A percentile compares a stretch with the other conserved stretches of the same genome.
Evolutionary conservation across 495 filamentous ascomycete species (phyloP).

Genomic region (Daldinia grandis): DNA sequence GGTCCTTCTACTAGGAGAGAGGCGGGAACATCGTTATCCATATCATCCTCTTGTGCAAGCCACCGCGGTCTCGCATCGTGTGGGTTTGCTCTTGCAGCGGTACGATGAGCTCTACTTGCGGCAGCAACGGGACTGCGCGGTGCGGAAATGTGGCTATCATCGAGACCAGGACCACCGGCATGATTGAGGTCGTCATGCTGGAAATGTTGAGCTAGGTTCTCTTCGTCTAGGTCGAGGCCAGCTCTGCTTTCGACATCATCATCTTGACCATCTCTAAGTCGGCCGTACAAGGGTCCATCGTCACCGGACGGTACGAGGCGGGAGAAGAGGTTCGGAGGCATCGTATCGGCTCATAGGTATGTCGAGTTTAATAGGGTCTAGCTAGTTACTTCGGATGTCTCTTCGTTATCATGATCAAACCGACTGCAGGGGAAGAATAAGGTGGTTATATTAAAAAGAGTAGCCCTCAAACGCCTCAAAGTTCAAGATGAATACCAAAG

Average conservation of each 20-base stretch:
- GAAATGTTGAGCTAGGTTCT: slow-evolving; percentile 71
- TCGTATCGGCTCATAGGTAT: slow-evolving; percentile 47
- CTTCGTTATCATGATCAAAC: neutral
- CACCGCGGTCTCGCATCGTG: slow-evolving; percentile 43
- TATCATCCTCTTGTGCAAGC: slow-evolving; percentile 69
- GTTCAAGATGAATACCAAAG: neutral
- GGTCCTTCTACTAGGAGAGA: slow-evolving; percentile 81
- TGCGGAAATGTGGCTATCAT: slow-evolving; percentile 68
- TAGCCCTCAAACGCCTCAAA: neutral
- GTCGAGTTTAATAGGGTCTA: slow-evolving; percentile 1
- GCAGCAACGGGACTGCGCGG: slow-evolving; percentile 55
- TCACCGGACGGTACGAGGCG: slow-evolving; percentile 71
- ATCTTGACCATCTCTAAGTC: slow-evolving; percentile 70
- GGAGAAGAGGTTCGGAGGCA: slow-evolving; percentile 82
- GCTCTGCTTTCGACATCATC: slow-evolving; percentile 73
- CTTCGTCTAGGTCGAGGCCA: slow-evolving; percentile 73
- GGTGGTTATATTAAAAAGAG: neutral
- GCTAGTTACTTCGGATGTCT: too few species aligned
- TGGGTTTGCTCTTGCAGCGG: slow-evolving; percentile 6
- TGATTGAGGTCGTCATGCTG: slow-evolving; percentile 74
- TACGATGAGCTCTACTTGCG: slow-evolving; percentile 36
- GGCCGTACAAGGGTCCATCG: slow-evolving; percentile 75
- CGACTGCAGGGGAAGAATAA: neutral
- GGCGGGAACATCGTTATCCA: slow-evolving; percentile 89
- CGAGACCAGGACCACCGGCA: slow-evolving; percentile 68